A percentile compares a stretch with the other conserved stretches of the same genome.
Evolutionary conservation across 176 grass and related monocot species (phyloP).

Genomic region (Carex kokanica): DNA sequence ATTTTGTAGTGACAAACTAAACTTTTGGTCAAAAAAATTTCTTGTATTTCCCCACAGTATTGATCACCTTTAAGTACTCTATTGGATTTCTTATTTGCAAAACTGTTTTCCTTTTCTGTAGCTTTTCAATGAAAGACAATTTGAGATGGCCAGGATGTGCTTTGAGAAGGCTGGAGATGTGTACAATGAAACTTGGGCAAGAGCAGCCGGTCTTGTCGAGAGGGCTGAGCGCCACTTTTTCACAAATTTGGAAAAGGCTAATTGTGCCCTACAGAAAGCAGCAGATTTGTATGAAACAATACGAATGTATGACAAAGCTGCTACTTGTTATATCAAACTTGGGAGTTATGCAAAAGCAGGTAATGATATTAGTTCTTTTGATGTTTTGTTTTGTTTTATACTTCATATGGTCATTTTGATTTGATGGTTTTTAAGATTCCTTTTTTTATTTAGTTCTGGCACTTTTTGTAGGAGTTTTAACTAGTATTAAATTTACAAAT

Average conservation of each 20-base stretch:
- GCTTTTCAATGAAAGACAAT: conserved; percentile 75
- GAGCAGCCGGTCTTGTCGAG: conserved; percentile 67
- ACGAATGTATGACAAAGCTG: conserved; percentile 60
- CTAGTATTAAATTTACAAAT: neutral
- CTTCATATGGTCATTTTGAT: neutral
- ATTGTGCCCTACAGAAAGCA: conserved; percentile 46
- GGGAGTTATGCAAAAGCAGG: conserved; percentile 66
- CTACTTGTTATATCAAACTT: conserved; percentile 70
- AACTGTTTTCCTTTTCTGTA: conserved; percentile 19
- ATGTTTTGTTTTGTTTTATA: neutral
- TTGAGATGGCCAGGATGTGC: conserved; percentile 84
- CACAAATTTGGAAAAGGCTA: conserved; percentile 43
- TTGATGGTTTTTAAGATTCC: neutral
- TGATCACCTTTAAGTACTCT: neutral
- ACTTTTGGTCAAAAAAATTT: neutral
- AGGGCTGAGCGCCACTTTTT: conserved; percentile 48
- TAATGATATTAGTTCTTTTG: neutral
- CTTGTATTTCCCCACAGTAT: neutral
- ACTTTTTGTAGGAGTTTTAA: neutral
- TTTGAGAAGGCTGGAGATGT: conserved; percentile 83
- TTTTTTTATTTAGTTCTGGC: neutral
- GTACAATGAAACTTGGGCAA: conserved; percentile 61
- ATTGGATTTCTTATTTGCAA: neutral
- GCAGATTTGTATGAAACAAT: conserved; percentile 75
- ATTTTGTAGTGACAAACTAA: neutral